Conservation (phyloP, 345 rosid genomes). For the Erucastrum elatum region DNA sequence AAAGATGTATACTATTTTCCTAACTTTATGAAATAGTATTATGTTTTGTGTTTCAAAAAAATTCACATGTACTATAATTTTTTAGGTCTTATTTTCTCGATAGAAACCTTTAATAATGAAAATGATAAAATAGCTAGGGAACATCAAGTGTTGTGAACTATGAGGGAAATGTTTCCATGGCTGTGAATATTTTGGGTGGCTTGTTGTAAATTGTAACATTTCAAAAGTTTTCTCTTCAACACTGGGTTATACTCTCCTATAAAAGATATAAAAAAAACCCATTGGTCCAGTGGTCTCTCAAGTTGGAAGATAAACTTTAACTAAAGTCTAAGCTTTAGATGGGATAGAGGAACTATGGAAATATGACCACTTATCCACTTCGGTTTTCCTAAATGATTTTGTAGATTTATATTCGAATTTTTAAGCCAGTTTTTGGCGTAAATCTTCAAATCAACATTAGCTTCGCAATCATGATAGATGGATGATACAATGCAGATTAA, state of each 20-base stretch:
- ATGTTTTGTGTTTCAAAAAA: conserved; percentile 17
- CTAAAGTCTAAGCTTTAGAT: neutral
- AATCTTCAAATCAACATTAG: neutral
- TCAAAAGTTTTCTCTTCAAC: conserved; percentile 2
- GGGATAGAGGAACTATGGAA: neutral
- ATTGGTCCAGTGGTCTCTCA: neutral
- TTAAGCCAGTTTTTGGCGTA: neutral
- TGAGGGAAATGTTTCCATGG: conserved; percentile 22
- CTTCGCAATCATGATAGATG: conserved; percentile 6
- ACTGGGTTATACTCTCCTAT: neutral
- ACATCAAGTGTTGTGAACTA: conserved; percentile 18
- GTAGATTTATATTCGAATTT: neutral
- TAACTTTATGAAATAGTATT: neutral
- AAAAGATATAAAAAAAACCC: neutral
- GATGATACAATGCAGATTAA: neutral
- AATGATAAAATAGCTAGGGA: neutral
- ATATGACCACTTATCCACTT: neutral
- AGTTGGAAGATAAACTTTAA: neutral
- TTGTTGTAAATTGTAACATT: conserved; percentile 21
- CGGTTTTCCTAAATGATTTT: neutral
- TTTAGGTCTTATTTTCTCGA: conserved; percentile 1
- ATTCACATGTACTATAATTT: conserved; percentile 17
- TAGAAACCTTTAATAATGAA: neutral
- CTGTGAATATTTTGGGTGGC: conserved; percentile 13
- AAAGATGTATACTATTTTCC: neutral